Percentiles rank a stretch among this genome's conserved stretches.
phyloP scores from a whole-genome alignment of 1,139 yeast species.

The Scheffersomyces segobiensis region DNA sequence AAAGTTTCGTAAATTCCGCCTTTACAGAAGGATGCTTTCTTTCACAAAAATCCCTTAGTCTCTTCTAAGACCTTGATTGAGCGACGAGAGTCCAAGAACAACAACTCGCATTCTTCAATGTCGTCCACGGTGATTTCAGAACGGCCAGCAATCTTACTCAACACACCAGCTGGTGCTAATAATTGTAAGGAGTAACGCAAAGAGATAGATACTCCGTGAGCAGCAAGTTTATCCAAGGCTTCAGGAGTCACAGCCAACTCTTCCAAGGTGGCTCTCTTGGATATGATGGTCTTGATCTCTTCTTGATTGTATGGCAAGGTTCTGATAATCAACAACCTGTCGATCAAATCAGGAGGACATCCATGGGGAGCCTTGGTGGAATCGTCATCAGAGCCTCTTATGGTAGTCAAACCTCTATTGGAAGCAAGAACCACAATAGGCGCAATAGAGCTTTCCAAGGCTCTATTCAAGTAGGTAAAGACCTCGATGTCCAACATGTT shows the following conservation, averaged over 20 bases:
- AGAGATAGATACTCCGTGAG: slow-evolving; percentile 71
- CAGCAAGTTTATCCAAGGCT: slow-evolving; percentile 73
- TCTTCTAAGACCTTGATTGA: slow-evolving; percentile 75
- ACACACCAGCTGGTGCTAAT: slow-evolving; percentile 85
- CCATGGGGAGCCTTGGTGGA: slow-evolving; percentile 84
- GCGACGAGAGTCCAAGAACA: slow-evolving; percentile 88
- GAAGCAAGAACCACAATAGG: slow-evolving; percentile 95
- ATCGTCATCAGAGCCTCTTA: slow-evolving; percentile 87
- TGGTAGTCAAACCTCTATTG: slow-evolving; percentile 88
- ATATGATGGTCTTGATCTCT: slow-evolving; percentile 79
- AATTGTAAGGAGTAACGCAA: slow-evolving; percentile 90
- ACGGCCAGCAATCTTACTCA: slow-evolving; percentile 74
- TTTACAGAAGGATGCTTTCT: background rate
- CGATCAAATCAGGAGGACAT: slow-evolving; percentile 91
- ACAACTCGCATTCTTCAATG: slow-evolving; percentile 79
- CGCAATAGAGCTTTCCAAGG: slow-evolving; percentile 87
- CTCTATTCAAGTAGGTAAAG: slow-evolving; percentile 90
- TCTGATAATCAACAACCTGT: slow-evolving; percentile 85
- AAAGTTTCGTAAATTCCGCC: background rate
- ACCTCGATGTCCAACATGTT: slow-evolving; percentile 97
- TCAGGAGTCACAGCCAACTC: slow-evolving; percentile 60
- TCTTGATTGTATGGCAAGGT: slow-evolving; percentile 84
- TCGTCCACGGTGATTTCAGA: slow-evolving; percentile 68
- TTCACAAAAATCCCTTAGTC: slow-evolving; percentile 47
- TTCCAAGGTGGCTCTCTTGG: slow-evolving; percentile 79